Evolutionary conservation across 306 rosid genomes (phyloP).

Genomic region (Sphenostylis stenocarpa): DNA sequence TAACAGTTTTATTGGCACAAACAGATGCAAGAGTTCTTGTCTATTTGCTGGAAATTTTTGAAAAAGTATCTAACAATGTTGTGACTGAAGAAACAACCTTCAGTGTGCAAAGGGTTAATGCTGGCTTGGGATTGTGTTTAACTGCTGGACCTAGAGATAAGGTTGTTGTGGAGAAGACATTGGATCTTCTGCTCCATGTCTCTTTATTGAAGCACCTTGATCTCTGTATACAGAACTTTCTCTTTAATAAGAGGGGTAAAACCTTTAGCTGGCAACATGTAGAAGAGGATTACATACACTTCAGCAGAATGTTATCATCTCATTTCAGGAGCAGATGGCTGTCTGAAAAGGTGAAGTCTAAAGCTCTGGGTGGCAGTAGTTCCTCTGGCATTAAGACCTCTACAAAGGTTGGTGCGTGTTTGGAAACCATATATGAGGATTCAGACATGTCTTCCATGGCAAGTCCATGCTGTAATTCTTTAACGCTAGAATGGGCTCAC

Average conservation of each 20-base stretch:
- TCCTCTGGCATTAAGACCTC: constrained; percentile 36
- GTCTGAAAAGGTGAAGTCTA: constrained; percentile 61
- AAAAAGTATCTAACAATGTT: constrained; percentile 30
- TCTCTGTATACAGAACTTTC: constrained; percentile 50
- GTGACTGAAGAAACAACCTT: constrained; percentile 51
- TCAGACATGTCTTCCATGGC: constrained; percentile 43
- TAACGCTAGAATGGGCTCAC: constrained; percentile 75
- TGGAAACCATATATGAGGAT: constrained; percentile 84
- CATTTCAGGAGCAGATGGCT: constrained; percentile 87
- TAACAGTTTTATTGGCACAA: constrained; percentile 59
- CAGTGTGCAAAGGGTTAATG: constrained; percentile 49
- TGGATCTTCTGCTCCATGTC: constrained; percentile 54
- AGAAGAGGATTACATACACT: constrained; percentile 66
- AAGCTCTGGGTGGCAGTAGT: constrained; percentile 38
- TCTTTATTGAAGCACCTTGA: constrained; percentile 66
- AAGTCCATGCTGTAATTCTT: constrained; percentile 43
- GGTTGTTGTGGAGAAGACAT: constrained; percentile 49
- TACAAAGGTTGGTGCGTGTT: constrained; percentile 42
- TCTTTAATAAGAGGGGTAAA: constrained; percentile 44
- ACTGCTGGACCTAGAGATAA: constrained; percentile 76
- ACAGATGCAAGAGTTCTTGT: constrained; percentile 58
- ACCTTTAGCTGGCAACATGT: constrained; percentile 58
- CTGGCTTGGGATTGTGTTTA: constrained; percentile 59
- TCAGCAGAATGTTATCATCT: constrained; percentile 64
- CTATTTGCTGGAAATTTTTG: constrained; percentile 54